Evolutionary conservation across 441 rosid genomes (phyloP).

Genomic region (Gossypium gossypioides): DNA sequence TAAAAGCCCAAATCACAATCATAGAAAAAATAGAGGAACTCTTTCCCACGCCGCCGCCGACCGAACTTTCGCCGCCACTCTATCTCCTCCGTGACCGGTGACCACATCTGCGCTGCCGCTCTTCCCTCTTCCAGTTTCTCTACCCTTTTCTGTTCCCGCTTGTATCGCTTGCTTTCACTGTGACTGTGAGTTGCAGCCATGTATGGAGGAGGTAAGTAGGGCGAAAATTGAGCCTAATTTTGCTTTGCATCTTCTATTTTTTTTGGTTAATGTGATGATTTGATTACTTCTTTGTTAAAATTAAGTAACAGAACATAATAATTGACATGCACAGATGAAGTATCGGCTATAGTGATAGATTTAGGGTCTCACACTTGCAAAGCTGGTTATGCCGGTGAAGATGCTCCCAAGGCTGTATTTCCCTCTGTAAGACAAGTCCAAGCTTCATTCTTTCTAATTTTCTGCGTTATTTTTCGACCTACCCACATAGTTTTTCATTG

Average conservation of each 20-base stretch:
- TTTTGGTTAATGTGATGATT: neutral
- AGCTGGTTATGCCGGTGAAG: conserved; percentile 99
- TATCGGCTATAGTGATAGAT: conserved; percentile 94
- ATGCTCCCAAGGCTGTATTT: conserved; percentile 97
- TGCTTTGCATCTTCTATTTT: neutral
- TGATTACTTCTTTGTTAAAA: neutral
- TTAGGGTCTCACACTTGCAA: conserved; percentile 96
- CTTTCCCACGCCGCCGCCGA: neutral
- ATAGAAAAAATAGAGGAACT: neutral
- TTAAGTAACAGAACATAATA: neutral
- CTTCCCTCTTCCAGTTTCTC: neutral
- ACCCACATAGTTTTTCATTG: neutral
- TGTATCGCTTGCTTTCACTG: neutral
- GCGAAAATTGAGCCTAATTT: conserved; percentile 7
- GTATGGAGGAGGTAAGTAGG: conserved; percentile 90
- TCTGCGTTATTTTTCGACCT: neutral
- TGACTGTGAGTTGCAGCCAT: conserved; percentile 28
- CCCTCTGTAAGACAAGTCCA: conserved; percentile 65
- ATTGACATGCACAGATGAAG: conserved; percentile 61
- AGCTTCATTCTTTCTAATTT: neutral
- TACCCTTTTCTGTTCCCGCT: neutral
- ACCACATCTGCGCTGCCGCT: neutral
- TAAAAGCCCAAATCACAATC: conserved; percentile 6
- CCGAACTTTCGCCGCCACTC: neutral
- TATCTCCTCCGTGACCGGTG: neutral